Evolutionary conservation across 164 flowering plant species (phyloP), one percentile per base, ranked within the genome.

Genomic region (Stephania cephalantha): DNA sequence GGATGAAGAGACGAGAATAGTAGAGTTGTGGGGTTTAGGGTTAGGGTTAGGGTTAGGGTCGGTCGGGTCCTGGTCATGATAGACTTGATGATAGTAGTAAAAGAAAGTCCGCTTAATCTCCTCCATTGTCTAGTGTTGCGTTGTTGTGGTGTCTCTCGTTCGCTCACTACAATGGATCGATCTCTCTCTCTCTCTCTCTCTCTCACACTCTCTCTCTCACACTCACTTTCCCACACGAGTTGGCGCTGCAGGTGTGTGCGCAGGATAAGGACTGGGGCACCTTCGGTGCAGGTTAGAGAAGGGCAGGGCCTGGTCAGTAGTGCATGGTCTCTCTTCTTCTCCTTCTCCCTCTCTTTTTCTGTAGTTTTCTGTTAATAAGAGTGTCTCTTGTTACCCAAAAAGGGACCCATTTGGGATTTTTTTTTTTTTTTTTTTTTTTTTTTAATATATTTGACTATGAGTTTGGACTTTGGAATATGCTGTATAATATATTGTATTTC

Each of bases 41-140:
- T 35, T 10, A 48, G 46, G 52, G 63, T 61, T 52, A 73, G 80
- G 77, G 73, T 31, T n/a, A 22, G 63, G 45, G 35, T 20, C 25
- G 44, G 72, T 70, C 29, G 68, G 68, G 68, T 65, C 68, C 10
- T 65, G 12, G 8, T 65, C 35, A 65, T 44, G 65, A 44, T 8
- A 50, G 13, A 31, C 15, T 58, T 29, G 68, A 35, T 17, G 74
- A 72, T 64, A 25, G 8, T 17, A 5, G 68, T 22, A 6, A 29
- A 22, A 29, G 13, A 65, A 65, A 9, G 25, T 10, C 8, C 7
- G 48, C 75, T 17, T 73, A 35, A 61, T 73, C 75, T 73, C n/a
- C 75, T 73, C 68, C 75, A 73, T 64, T 30, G 29, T 25, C 0
- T 25, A 25, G 25, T 25, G 25, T 25, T 25, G 25, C 0, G 25